Conservation (phyloP, 208 protist genomes). For the Trypanosoma caninum region DNA sequence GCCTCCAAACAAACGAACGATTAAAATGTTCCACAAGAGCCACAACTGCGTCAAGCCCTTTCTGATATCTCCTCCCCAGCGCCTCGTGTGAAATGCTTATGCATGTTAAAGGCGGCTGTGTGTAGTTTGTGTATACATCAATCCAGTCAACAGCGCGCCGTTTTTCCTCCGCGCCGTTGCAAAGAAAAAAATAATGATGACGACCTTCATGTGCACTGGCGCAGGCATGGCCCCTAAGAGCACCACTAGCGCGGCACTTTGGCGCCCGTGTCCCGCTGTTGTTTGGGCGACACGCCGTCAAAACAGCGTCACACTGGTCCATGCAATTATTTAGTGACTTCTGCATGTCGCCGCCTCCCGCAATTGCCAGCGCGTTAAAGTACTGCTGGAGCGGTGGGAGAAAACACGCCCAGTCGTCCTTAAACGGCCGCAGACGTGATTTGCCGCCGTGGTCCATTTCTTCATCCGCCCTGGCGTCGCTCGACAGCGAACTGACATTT, state of each 20-base stretch:
- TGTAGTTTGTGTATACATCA: slow-evolving; percentile 67
- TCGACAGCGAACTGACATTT: not conserved
- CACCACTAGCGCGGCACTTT: not conserved
- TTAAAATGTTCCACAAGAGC: slow-evolving; percentile 25
- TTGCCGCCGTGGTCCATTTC: not conserved
- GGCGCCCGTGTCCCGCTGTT: not conserved
- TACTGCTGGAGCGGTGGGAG: slow-evolving; percentile 36
- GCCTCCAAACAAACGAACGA: slow-evolving; percentile 9
- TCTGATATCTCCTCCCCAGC: slow-evolving; percentile 41
- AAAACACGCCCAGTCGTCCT: slow-evolving; percentile 16
- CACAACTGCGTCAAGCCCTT: slow-evolving; percentile 54
- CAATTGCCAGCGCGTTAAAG: slow-evolving; percentile 19
- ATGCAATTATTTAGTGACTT: too few species aligned
- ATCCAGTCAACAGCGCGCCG: too few species aligned
- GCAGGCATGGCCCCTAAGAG: too few species aligned
- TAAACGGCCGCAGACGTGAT: not conserved
- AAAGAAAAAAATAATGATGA: not conserved
- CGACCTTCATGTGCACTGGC: not conserved
- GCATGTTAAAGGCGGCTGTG: slow-evolving; percentile 36
- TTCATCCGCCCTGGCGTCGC: not conserved
- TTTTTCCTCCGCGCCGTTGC: too few species aligned
- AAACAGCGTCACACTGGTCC: not conserved
- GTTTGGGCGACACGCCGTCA: not conserved
- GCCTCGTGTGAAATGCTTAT: slow-evolving; percentile 35
- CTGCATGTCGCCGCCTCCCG: not conserved